Percentiles rank a stretch among this genome's conserved stretches.
These are phyloP conservation scores for Ceratocystis colombiana DNA, from an alignment of 2,329 filamentous ascomycete species.

Conservation along the genomic window DNA sequence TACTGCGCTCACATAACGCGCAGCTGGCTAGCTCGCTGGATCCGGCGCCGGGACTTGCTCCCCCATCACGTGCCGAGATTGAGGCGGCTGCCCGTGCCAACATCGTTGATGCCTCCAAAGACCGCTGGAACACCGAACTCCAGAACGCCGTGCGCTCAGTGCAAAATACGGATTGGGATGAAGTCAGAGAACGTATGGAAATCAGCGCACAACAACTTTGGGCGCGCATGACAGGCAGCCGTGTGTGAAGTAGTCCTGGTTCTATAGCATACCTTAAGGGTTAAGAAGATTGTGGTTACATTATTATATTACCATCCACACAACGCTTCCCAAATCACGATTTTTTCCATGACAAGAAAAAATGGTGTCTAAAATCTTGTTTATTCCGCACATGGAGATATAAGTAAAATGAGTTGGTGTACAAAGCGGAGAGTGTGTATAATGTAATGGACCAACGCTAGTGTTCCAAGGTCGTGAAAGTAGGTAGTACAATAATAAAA, in stretches of 20 bases:
- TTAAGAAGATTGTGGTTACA: neutral
- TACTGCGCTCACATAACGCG: slow-evolving; percentile 48
- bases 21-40: slow-evolving; percentile 45
- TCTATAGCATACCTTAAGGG: too few species aligned
- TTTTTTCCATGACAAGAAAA: neutral
- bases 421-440: neutral
- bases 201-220: slow-evolving; percentile 27
- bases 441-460: slow-evolving; percentile 1
- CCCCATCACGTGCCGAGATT: slow-evolving; percentile 43
- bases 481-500: neutral
- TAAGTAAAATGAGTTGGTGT: neutral
- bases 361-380: neutral
- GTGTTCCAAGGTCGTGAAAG: neutral
- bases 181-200: slow-evolving; percentile 50
- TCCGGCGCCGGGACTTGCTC: slow-evolving; percentile 39
- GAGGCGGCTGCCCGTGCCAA: slow-evolving; percentile 44
- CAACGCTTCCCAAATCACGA: too few species aligned
- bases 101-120: slow-evolving; percentile 59
- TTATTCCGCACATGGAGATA: neutral
- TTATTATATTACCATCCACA: neutral
- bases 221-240: slow-evolving; percentile 1
- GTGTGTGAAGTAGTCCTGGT: neutral
- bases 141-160: slow-evolving; percentile 55
- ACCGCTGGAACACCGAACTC: slow-evolving; percentile 67
- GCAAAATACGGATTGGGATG: slow-evolving; percentile 56